Conservation (phyloP, 169 alveolate genomes). For the Cryptosporidium viatorum region DNA sequence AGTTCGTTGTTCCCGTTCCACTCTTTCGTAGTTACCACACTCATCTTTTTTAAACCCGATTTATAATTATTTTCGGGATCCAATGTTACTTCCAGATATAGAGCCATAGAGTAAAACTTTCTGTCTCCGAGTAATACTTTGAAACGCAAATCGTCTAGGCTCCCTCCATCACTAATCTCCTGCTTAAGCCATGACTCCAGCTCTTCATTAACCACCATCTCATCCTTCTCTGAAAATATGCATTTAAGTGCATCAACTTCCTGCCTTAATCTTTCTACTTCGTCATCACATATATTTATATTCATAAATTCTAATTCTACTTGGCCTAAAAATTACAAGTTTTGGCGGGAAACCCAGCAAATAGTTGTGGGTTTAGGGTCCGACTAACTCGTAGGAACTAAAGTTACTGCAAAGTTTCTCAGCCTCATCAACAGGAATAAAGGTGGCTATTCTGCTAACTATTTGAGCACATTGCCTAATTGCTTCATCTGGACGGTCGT, state of each 20-base stretch:
- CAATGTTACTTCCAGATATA: conserved; percentile 29
- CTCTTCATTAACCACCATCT: conserved; percentile 6
- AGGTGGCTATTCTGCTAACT: conserved; percentile 21
- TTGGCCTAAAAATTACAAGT: neutral
- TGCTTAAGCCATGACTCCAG: conserved; percentile 13
- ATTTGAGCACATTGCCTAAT: conserved; percentile 49
- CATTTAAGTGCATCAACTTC: conserved; percentile 46
- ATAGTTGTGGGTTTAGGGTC: conserved; percentile 15
- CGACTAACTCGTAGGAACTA: conserved; percentile 52
- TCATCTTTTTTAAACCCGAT: neutral
- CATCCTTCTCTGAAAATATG: conserved; percentile 29
- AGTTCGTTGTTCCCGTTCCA: neutral
- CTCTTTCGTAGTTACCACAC: neutral
- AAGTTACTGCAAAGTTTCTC: conserved; percentile 46
- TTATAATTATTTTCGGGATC: conserved; percentile 27
- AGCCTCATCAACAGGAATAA: conserved; percentile 46
- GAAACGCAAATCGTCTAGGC: neutral
- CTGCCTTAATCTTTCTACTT: neutral
- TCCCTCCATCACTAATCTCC: neutral
- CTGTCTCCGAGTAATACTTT: conserved; percentile 15
- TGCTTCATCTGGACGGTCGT: conserved; percentile 54
- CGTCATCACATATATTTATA: neutral
- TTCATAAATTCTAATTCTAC: neutral
- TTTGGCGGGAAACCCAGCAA: neutral
- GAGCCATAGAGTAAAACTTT: conserved; percentile 15